Base-by-base conservation (phyloP, 2,329 filamentous ascomycete species). In the Macroventuria anomochaeta region DNA sequence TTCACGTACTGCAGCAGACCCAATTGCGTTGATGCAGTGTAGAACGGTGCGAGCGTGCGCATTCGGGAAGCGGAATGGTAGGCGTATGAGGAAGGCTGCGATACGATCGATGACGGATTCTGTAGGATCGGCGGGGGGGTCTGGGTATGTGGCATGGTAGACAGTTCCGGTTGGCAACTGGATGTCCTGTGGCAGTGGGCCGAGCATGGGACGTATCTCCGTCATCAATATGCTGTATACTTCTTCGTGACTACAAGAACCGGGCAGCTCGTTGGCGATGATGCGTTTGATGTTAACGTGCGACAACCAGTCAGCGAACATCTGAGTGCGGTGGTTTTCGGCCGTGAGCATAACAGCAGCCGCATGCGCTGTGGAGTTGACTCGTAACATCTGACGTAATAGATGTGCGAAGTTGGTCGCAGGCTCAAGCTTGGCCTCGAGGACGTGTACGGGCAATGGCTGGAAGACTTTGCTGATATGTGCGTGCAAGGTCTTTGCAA, bases 331-430 rank as follows among this genome's bases (percentile, higher is more conserved):
- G 71, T 96, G 96, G 38, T 91, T 89, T 15, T 91, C 87, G 67
- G 93, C 91, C 7, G 91, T 91, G 11, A 99, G 82, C 84, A 96
- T 92, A 59, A 95, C 96, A 18, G 93, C 93, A 1, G 93, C 92
- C 1, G 95, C 93, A 70, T 97, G 93, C 2, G 95, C 95, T 17
- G 93, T 91, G 54, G 95, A 84, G 69, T 99, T 99, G 55, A 97
- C 95, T 53, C 93, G 86, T 29, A 97, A 82, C 67, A 95, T 88
- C 42, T 95, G 89, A 69, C 93, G 90, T 15, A 99, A 78, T 1
- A 99, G 82, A 39, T 88, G 89, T 29, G 90, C 90, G 70, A 99
- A 99, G 2, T 96, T 84, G 2, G 91, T 88, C 1, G 93, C 95
- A 0, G 95, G 93, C 2, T 90, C 87, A 51, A 96, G 83, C 74